These are phyloP conservation scores for Saccharomycopsis microspora DNA, from an alignment of 805 yeast species.

Conservation along the genomic window DNA sequence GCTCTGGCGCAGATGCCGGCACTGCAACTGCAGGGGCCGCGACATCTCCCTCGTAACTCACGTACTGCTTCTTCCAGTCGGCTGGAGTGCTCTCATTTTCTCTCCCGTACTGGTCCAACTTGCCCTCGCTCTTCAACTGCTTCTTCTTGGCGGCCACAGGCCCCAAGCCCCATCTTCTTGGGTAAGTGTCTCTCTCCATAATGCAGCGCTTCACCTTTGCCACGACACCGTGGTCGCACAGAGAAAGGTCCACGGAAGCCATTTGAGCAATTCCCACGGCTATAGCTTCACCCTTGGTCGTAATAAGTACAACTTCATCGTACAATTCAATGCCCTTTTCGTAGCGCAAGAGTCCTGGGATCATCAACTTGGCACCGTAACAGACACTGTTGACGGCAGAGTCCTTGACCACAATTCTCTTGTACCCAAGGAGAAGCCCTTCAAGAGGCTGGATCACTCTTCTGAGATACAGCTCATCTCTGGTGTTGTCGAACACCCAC, in stretches of 20 bases:
- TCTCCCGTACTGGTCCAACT: conserved; percentile 93
- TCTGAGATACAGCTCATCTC: conserved; percentile 93
- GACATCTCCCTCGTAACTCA: conserved; percentile 50
- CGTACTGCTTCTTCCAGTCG: conserved; percentile 80
- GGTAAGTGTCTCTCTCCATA: conserved; percentile 98
- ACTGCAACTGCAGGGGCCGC: conserved; percentile 23
- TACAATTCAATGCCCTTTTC: conserved; percentile 96
- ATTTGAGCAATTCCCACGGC: conserved; percentile 98
- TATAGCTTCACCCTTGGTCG: conserved; percentile 99
- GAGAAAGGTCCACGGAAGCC: conserved; percentile 93
- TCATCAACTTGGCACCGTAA: conserved; percentile 98
- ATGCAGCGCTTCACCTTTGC: conserved; percentile 98
- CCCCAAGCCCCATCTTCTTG: conserved; percentile 99
- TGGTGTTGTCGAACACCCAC: conserved; percentile 92
- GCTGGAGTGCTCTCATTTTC: conserved; percentile 89
- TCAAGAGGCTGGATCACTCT: conserved; percentile 92
- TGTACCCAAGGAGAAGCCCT: conserved; percentile 85
- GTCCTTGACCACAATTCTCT: conserved; percentile 89
- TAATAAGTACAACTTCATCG: conserved; percentile 95
- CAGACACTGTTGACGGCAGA: conserved; percentile 97
- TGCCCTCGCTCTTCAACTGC: conserved; percentile 94
- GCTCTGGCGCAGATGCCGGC: conserved; percentile 32
- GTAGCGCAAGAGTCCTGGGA: conserved; percentile 94
- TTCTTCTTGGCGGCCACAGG: conserved; percentile 98
- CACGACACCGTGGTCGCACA: conserved; percentile 97